These are phyloP conservation scores for Buddleja alternifolia DNA, from an alignment of 257 asterid species.

Conservation along the genomic window DNA sequence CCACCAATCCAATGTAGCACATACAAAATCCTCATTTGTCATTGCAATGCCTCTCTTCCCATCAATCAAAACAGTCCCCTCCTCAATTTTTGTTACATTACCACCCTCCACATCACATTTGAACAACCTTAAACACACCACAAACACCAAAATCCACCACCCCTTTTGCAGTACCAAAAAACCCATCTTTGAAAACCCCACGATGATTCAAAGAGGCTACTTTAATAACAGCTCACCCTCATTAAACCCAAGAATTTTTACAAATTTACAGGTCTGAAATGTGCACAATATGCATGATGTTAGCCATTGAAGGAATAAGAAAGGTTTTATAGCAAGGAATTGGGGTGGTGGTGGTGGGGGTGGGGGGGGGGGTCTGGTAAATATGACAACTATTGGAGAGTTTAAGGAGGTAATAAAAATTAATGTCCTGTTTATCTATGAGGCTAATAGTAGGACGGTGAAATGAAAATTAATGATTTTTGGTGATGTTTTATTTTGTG, in stretches of 20 bases:
- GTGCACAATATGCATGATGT: neutral
- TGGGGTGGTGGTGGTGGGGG: neutral
- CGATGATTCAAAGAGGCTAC: slow-evolving; percentile 17
- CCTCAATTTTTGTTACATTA: slow-evolving; percentile 35
- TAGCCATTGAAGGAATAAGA: neutral
- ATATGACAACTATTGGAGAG: neutral
- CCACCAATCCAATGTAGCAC: slow-evolving; percentile 97
- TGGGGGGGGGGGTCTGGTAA: slow-evolving; percentile 2
- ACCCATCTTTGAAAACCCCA: slow-evolving; percentile 41
- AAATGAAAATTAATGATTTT: slow-evolving; percentile 1
- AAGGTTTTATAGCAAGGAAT: neutral
- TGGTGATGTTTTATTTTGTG: slow-evolving; percentile 15
- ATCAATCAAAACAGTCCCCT: slow-evolving; percentile 51
- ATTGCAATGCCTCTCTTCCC: slow-evolving; percentile 53
- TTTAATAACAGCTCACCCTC: slow-evolving; percentile 3
- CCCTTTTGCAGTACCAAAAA: slow-evolving; percentile 9
- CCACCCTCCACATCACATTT: slow-evolving; percentile 32
- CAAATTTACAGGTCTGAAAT: slow-evolving; percentile 15
- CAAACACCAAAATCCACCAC: slow-evolving; percentile 25
- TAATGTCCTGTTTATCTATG: neutral
- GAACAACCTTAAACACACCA: slow-evolving; percentile 32
- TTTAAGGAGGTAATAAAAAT: slow-evolving; percentile 6
- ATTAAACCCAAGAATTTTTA: neutral
- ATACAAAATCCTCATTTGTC: slow-evolving; percentile 65
- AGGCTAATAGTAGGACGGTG: neutral